phyloP scores from a whole-genome alignment of 768 basidiomycete genomes.

The Amanita thiersii region DNA sequence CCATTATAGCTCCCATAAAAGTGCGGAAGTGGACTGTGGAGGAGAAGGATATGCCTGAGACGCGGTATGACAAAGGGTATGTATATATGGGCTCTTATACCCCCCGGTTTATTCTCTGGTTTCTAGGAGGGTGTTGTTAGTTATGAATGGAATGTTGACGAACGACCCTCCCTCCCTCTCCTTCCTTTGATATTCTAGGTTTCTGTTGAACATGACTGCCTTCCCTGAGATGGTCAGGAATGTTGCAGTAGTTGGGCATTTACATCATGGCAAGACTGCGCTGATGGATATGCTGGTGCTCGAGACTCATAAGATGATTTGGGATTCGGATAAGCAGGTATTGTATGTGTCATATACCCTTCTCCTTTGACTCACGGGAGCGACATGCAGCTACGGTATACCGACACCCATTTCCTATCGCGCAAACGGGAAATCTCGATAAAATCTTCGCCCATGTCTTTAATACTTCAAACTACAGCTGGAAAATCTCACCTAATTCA shows the following conservation, averaged over 20 bases:
- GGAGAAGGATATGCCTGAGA: slow-evolving; percentile 93
- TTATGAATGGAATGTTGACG: not conserved
- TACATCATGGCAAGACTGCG: slow-evolving; percentile 97
- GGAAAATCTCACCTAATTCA: slow-evolving; percentile 94
- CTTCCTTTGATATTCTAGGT: slow-evolving; percentile 39
- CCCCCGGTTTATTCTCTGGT: not conserved
- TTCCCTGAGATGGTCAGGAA: slow-evolving; percentile 96
- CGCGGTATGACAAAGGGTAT: slow-evolving; percentile 95
- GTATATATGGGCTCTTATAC: slow-evolving; percentile 15
- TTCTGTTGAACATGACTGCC: slow-evolving; percentile 82
- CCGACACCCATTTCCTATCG: slow-evolving; percentile 89
- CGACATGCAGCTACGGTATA: slow-evolving; percentile 75
- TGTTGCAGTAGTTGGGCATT: slow-evolving; percentile 90
- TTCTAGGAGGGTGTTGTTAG: not conserved
- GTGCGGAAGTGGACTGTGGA: slow-evolving; percentile 91
- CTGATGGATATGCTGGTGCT: slow-evolving; percentile 96
- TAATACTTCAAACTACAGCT: slow-evolving; percentile 73
- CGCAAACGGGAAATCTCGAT: slow-evolving; percentile 88
- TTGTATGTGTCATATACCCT: slow-evolving; percentile 19
- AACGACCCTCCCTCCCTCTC: too few relatives aligned
- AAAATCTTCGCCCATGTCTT: slow-evolving; percentile 95
- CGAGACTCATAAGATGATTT: slow-evolving; percentile 91
- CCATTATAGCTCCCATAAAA: slow-evolving; percentile 93
- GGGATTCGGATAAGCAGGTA: slow-evolving; percentile 89
- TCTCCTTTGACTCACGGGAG: not conserved